Base-by-base conservation (phyloP, 2,329 filamentous ascomycete genomes). In the Aspergillus quadrilineatus region DNA sequence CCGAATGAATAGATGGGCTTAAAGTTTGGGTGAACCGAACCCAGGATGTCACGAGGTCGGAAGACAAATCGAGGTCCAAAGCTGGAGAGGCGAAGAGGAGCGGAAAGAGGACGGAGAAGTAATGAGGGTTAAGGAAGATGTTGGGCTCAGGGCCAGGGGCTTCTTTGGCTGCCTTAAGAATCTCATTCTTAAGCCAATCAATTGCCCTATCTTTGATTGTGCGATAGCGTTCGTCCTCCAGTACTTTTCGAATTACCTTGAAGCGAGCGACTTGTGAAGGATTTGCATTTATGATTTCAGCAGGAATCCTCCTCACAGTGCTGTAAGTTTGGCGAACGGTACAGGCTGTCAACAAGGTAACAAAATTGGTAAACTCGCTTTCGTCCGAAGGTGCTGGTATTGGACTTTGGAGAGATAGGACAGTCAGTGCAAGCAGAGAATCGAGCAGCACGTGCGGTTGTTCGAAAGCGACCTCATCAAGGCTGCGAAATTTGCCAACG, bases 111-210 rank as follows among this genome's bases (percentile, higher is more conserved):
- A 66, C 63, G 49, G 69, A 70, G 36, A 77, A 73, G 48, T 73
- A 69, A n/a, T 71, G 63, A 0, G 71, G 67, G 32, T 74, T 63
- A 10, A 66, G 65, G 61, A 77, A 77, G 17, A 73, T 56, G 50
- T 60, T 67, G 7, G 60, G 45, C 12, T 66, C 62, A n/a, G 56
- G 30, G 26, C 60, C 55, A 4, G 58, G 34, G 5, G 61, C 53
- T 45, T 53, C 7, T 34, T 43, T 60, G 52, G 59, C 78, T 4
- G 79, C 77, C 61, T 79, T 75, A 4, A 85, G 74, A 0, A 83
- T 80, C 64, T 85, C 84, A 41, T 82, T 76, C 64, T 85, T 86
- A 34, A 86, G 72, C 84, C 84, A 86, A 34, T 80, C 78, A 4
- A 86, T 79, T 2, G 83, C 83, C 42, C 79, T 80, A 36, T 82